phyloP scores from a whole-genome alignment of 2,329 filamentous ascomycete species.

The Hypomyces rosellus region DNA sequence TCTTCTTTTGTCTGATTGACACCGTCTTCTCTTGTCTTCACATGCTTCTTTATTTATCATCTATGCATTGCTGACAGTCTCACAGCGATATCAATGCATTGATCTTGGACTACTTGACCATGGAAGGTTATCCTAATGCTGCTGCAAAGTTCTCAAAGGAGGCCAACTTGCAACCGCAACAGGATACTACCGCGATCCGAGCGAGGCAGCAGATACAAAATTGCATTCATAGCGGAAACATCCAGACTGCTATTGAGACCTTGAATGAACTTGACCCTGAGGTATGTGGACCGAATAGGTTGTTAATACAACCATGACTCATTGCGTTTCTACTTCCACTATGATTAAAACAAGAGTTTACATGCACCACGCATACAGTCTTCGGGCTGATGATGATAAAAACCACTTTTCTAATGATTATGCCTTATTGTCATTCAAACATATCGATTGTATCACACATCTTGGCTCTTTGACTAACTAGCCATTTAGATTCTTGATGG shows the following conservation, averaged over 20 bases:
- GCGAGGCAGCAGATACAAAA: slow-evolving; percentile 77
- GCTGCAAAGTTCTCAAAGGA: slow-evolving; percentile 91
- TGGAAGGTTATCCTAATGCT: slow-evolving; percentile 88
- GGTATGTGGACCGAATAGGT: slow-evolving; percentile 50
- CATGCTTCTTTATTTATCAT: slow-evolving; percentile 1
- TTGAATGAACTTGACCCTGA: slow-evolving; percentile 87
- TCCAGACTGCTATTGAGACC: slow-evolving; percentile 76
- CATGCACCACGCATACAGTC: slow-evolving; percentile 99
- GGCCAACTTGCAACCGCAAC: slow-evolving; percentile 74
- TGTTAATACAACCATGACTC: too few relatives aligned
- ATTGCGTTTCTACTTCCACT: slow-evolving; percentile 21
- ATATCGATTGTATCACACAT: slow-evolving; percentile 1
- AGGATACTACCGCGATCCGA: slow-evolving; percentile 66
- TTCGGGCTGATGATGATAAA: slow-evolving; percentile 85
- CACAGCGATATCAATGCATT: slow-evolving; percentile 87
- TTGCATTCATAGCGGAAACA: slow-evolving; percentile 78
- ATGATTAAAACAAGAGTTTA: slow-evolving; percentile 89
- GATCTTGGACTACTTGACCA: slow-evolving; percentile 94
- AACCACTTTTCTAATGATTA: slow-evolving; percentile 50
- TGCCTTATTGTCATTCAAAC: neutral
- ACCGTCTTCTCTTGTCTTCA: neutral
- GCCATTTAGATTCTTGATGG: slow-evolving; percentile 73
- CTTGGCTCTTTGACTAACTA: slow-evolving; percentile 8
- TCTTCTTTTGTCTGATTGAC: slow-evolving; percentile 49
- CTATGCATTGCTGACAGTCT: slow-evolving; percentile 21